Conservation (phyloP, 352 stramenopile species). For the Nothophytophthora sp. region DNA sequence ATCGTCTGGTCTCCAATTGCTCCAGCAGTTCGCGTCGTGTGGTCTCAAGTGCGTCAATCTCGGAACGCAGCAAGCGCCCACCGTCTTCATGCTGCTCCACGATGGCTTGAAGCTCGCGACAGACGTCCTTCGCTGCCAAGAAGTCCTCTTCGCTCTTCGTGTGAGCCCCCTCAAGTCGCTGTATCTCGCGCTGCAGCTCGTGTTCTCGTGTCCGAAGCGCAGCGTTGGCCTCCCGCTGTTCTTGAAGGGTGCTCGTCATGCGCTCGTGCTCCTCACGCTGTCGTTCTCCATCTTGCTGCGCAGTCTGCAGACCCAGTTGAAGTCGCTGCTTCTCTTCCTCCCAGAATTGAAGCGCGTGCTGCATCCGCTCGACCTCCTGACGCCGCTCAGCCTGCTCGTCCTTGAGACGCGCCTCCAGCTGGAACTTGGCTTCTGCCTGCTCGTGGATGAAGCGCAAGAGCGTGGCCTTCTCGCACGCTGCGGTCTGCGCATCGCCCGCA, state of each 20-base stretch:
- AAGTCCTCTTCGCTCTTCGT: slow-evolving; percentile 52
- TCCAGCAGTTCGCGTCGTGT: slow-evolving; percentile 29
- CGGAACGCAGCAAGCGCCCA: slow-evolving; percentile 19
- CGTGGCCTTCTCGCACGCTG: slow-evolving; percentile 68
- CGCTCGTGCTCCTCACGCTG: slow-evolving; percentile 30
- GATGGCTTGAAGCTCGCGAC: slow-evolving; percentile 42
- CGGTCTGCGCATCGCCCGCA: slow-evolving; percentile 50
- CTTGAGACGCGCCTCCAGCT: slow-evolving; percentile 55
- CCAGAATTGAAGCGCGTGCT: slow-evolving; percentile 33
- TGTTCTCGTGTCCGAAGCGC: slow-evolving; percentile 35
- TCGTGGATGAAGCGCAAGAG: slow-evolving; percentile 79
- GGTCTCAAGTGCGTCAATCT: slow-evolving; percentile 27
- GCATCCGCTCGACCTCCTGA: slow-evolving; percentile 28
- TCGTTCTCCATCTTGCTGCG: slow-evolving; percentile 30
- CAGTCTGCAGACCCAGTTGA: slow-evolving; percentile 30
- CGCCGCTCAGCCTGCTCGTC: slow-evolving; percentile 46
- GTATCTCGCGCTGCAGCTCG: slow-evolving; percentile 33
- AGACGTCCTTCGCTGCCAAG: slow-evolving; percentile 50
- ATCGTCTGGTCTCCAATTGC: slow-evolving; percentile 46
- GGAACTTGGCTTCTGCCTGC: slow-evolving; percentile 70
- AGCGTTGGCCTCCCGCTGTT: slow-evolving; percentile 35
- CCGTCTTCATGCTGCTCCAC: slow-evolving; percentile 39
- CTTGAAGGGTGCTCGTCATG: slow-evolving; percentile 21
- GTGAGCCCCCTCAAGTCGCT: slow-evolving; percentile 30
- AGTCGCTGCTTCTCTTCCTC: slow-evolving; percentile 51